Conservation (phyloP, 352 stramenopile genomes). For the Pythium grandisporangium region DNA sequence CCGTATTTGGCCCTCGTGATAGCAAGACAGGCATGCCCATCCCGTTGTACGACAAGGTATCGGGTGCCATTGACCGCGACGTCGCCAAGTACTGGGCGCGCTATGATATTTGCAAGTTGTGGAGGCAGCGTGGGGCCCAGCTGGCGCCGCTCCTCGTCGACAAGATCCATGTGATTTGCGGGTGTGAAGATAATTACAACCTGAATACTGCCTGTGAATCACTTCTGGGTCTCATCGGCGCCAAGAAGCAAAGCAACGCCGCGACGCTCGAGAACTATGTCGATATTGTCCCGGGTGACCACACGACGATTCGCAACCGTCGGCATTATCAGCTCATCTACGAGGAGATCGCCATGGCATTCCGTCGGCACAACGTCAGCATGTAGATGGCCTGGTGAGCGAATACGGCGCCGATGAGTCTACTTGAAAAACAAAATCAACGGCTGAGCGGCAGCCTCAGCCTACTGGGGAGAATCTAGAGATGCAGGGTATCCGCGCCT, state of each 20-base stretch:
- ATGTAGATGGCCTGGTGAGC: too few relatives aligned
- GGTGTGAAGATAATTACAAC: constrained; percentile 70
- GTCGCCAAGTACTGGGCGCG: constrained; percentile 48
- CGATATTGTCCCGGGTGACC: constrained; percentile 55
- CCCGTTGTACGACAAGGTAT: constrained; percentile 67
- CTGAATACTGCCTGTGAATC: constrained; percentile 54
- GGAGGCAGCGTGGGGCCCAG: constrained; percentile 20
- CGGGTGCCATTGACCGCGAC: constrained; percentile 48
- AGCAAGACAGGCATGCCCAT: constrained; percentile 32
- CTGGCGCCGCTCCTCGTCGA: constrained; percentile 31
- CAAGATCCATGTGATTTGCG: constrained; percentile 71
- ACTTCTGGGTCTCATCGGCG: constrained; percentile 40
- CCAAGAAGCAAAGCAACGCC: constrained; percentile 9
- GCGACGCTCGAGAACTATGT: constrained; percentile 47
- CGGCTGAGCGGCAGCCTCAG: too few relatives aligned
- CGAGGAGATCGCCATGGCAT: constrained; percentile 40
- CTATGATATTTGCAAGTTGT: constrained; percentile 59
- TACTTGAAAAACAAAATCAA: too few relatives aligned
- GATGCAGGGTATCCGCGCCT: too few relatives aligned
- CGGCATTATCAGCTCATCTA: constrained; percentile 57
- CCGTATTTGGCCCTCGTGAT: constrained; percentile 50
- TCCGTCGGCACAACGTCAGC: not conserved
- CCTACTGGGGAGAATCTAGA: too few relatives aligned
- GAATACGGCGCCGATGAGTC: too few relatives aligned
- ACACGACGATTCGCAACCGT: constrained; percentile 58